These are phyloP conservation scores for Penicilliopsis zonata DNA, from an alignment of 495 filamentous ascomycete species.

Conservation along the genomic window DNA sequence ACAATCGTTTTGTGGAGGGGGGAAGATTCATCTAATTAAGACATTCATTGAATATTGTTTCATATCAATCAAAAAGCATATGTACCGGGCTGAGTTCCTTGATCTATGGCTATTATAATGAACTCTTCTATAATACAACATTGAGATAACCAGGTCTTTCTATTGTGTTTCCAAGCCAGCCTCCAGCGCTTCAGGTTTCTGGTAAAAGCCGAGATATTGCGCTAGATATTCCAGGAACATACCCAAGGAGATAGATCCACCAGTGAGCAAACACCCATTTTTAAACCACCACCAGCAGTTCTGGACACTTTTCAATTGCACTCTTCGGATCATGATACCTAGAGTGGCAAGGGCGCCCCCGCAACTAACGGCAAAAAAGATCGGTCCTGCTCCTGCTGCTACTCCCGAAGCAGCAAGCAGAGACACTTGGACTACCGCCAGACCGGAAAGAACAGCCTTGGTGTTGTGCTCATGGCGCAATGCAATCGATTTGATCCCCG, in stretches of 20 bases:
- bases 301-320: conserved; percentile 68
- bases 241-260: conserved; percentile 52
- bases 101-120: too few species aligned
- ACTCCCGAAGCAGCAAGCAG: conserved; percentile 67
- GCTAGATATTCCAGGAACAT: conserved; percentile 51
- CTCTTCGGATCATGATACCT: conserved; percentile 79
- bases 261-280: conserved; percentile 57
- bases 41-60: too few species aligned
- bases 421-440: conserved; percentile 66
- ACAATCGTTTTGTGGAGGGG: too few species aligned
- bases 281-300: conserved; percentile 98
- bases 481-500: conserved; percentile 91
- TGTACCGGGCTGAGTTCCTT: too few species aligned
- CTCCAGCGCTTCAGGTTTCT: conserved; percentile 3
- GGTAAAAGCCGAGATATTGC: conserved; percentile 19
- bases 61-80: too few species aligned
- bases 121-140: too few species aligned
- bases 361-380: conserved; percentile 77
- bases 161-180: background rate
- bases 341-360: conserved; percentile 67
- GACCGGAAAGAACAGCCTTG: conserved; percentile 66
- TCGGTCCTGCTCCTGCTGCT: conserved; percentile 63
- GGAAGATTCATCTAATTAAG: too few species aligned
- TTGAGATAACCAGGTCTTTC: too few species aligned
- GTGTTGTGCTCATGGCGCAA: conserved; percentile 80